Conservation (phyloP, 306 rosid genomes). For the Arachis stenosperma region DNA sequence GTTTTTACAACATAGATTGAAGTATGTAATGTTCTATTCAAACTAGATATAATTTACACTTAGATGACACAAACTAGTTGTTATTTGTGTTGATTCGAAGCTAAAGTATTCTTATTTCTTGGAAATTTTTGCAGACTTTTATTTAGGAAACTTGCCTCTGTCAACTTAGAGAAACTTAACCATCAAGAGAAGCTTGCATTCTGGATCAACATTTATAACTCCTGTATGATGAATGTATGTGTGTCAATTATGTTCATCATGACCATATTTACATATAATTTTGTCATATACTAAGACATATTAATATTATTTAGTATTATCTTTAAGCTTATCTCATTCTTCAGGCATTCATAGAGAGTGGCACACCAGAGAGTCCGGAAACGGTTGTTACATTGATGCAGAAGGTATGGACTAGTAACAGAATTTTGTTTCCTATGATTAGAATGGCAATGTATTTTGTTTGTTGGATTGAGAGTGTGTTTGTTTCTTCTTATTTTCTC, state of each 20-base stretch:
- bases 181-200: slow-evolving; percentile 97
- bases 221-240: slow-evolving; percentile 93
- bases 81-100: slow-evolving; percentile 17
- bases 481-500: no score
- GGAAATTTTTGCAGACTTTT: slow-evolving; percentile 64
- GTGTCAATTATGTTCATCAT: no score
- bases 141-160: slow-evolving; percentile 74
- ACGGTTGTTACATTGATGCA: slow-evolving; percentile 70
- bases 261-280: not conserved
- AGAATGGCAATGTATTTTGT: not conserved
- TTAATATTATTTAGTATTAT: slow-evolving; percentile 19
- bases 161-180: slow-evolving; percentile 64
- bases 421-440: slow-evolving; percentile 15
- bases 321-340: slow-evolving; percentile 26
- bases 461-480: slow-evolving; percentile 13
- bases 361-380: slow-evolving; percentile 85
- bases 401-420: slow-evolving; percentile 52
- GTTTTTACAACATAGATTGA: slow-evolving; percentile 73
- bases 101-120: slow-evolving; percentile 35
- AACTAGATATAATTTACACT: slow-evolving; percentile 3
- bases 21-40: slow-evolving; percentile 53
- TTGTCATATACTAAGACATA: not conserved
- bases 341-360: slow-evolving; percentile 81
- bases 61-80: slow-evolving; percentile 23
- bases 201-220: slow-evolving; percentile 94